A percentile compares a stretch with the other conserved stretches of the same genome.
phyloP scores from a whole-genome alignment of 2,329 filamentous ascomycete species.

The Septoria linicola region DNA sequence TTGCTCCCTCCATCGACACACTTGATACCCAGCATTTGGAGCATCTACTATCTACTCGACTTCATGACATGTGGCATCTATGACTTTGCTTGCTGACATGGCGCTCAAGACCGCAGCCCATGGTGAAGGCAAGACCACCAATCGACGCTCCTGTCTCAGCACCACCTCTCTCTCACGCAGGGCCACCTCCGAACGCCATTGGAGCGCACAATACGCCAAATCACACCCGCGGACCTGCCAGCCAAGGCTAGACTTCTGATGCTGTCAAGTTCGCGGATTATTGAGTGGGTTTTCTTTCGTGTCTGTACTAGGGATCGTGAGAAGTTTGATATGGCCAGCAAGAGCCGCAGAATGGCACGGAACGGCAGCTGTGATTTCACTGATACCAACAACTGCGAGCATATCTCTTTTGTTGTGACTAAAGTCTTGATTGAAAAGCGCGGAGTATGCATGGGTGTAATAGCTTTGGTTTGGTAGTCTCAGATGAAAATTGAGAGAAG shows the following conservation, averaged over 20 bases:
- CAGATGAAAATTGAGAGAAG: slow-evolving; percentile 5
- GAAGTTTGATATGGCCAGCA: slow-evolving; percentile 1
- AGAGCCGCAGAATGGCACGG: slow-evolving; percentile 8
- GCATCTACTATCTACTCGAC: slow-evolving; percentile 24
- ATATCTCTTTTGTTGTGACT: slow-evolving; percentile 19
- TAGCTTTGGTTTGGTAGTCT: slow-evolving; percentile 18
- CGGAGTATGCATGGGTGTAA: slow-evolving; percentile 20
- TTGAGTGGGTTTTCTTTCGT: slow-evolving; percentile 18
- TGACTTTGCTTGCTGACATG: slow-evolving; percentile 21
- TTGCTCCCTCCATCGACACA: slow-evolving; percentile 4
- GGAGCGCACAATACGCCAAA: slow-evolving; percentile 23
- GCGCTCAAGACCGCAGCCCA: slow-evolving; percentile 15
- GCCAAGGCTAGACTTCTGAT: slow-evolving; percentile 26
- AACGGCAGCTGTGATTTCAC: slow-evolving; percentile 15
- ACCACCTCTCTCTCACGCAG: not conserved
- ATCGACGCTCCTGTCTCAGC: not conserved
- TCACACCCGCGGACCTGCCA: slow-evolving; percentile 30
- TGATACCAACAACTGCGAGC: slow-evolving; percentile 19
- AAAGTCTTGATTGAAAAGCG: slow-evolving; percentile 15
- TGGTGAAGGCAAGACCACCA: slow-evolving; percentile 3
- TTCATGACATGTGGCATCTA: slow-evolving; percentile 1
- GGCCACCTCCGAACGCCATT: slow-evolving; percentile 2
- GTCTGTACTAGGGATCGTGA: slow-evolving; percentile 12
- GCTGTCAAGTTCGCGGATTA: slow-evolving; percentile 20
- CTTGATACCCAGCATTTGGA: slow-evolving; percentile 25